These are phyloP conservation scores for Kalanchoe fedtschenkoi DNA, from an alignment of 164 flowering plant species.

Conservation along the genomic window DNA sequence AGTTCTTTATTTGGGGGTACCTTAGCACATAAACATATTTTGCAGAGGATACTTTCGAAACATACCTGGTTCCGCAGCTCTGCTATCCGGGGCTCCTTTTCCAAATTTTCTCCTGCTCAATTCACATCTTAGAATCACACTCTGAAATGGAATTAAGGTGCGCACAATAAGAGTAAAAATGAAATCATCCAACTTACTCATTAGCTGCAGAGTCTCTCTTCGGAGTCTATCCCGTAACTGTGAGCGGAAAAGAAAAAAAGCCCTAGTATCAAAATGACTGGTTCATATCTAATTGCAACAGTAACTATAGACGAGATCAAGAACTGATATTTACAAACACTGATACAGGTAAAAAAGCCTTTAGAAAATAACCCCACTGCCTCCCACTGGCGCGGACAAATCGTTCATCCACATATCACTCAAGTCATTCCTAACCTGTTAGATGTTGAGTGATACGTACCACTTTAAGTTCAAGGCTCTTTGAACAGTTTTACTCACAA, in stretches of 20 bases:
- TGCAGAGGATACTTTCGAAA: not conserved
- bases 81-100: slow-evolving; percentile 73
- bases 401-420: no score
- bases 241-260: not conserved
- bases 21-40: not conserved
- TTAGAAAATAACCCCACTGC: no score
- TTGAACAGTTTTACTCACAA: no score
- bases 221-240: slow-evolving; percentile 83
- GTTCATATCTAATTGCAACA: not conserved
- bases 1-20: not conserved
- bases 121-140: not conserved
- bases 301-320: not conserved
- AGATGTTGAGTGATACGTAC: no score
- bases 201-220: slow-evolving; percentile 86
- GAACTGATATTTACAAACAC: no score
- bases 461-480: no score
- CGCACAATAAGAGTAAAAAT: not conserved
- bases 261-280: not conserved
- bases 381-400: no score
- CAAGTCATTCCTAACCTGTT: no score
- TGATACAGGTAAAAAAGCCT: no score
- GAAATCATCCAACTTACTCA: slow-evolving; percentile 44
- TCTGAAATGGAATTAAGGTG: not conserved
- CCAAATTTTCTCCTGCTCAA: slow-evolving; percentile 62
- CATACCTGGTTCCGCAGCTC: slow-evolving; percentile 85